Evolutionary conservation across 306 rosid species (phyloP).

Genomic region (Prunus mongolica): DNA sequence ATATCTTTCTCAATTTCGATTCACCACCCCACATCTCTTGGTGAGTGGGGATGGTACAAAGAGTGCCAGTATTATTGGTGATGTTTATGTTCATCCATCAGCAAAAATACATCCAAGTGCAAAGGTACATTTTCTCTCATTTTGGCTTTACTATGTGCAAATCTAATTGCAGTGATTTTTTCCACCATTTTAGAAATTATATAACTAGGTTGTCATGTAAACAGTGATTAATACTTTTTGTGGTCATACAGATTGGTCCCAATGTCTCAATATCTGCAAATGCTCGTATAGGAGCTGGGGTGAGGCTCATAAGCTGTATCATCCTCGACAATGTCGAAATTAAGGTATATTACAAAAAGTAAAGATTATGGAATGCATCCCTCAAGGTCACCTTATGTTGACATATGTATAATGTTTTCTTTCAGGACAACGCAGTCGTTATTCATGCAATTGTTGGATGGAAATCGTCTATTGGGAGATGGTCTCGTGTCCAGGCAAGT

Average conservation of each 20-base stretch:
- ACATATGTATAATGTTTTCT: constrained; percentile 10
- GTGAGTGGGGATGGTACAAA: constrained; percentile 66
- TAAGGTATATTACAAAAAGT: constrained; percentile 44
- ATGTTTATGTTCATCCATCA: constrained; percentile 91
- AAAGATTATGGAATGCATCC: constrained; percentile 8
- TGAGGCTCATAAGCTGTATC: constrained; percentile 84
- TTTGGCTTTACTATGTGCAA: background rate
- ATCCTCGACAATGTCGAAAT: constrained; percentile 88
- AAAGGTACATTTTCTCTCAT: constrained; percentile 47
- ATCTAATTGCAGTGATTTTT: background rate
- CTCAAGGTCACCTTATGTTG: constrained; percentile 1
- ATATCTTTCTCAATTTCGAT: constrained; percentile 82
- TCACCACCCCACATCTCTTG: constrained; percentile 65
- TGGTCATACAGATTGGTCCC: constrained; percentile 77
- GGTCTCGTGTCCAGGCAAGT: constrained; percentile 94
- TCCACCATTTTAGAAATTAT: background rate
- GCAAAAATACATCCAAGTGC: constrained; percentile 95
- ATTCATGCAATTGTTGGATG: constrained; percentile 91
- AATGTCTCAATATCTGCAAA: constrained; percentile 94
- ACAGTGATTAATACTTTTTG: background rate
- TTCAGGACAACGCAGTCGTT: constrained; percentile 86
- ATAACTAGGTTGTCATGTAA: background rate
- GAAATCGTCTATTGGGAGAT: constrained; percentile 86
- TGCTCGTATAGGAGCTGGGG: constrained; percentile 94
- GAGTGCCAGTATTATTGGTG: constrained; percentile 65